Evolutionary conservation across 208 protist species (phyloP).

Genomic region (Trypanosoma lewisi): DNA sequence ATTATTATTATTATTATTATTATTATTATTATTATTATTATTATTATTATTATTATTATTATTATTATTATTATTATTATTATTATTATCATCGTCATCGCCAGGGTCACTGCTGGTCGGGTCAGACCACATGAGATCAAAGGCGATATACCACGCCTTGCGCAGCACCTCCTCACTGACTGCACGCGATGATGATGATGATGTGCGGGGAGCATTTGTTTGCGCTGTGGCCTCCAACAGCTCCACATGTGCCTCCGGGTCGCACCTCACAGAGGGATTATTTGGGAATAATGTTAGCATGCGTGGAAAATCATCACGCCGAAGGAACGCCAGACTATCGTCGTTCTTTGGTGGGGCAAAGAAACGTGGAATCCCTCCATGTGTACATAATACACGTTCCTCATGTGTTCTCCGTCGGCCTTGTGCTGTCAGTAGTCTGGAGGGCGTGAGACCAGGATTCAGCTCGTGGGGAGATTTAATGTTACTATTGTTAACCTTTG

Average conservation of each 20-base stretch:
- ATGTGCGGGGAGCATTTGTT: conserved; percentile 4
- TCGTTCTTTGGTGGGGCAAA: conserved; percentile 45
- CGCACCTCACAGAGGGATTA: conserved; percentile 41
- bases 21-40: too few relatives aligned
- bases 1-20: conserved; percentile 25
- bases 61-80: background rate
- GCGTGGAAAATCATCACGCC: conserved; percentile 48
- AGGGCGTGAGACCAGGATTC: conserved; percentile 22
- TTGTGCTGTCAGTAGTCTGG: conserved; percentile 21
- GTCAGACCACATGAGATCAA: conserved; percentile 84
- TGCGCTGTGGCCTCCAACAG: conserved; percentile 31
- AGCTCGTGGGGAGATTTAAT: too few relatives aligned
- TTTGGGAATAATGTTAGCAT: conserved; percentile 69
- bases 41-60: background rate
- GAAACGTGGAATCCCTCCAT: conserved; percentile 79
- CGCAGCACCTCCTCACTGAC: conserved; percentile 34
- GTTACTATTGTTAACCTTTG: too few relatives aligned
- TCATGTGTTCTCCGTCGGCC: conserved; percentile 40
- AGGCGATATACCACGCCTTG: conserved; percentile 56
- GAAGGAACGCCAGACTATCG: conserved; percentile 43
- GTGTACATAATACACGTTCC: conserved; percentile 70
- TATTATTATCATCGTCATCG: conserved; percentile 21
- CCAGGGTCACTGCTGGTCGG: conserved; percentile 45
- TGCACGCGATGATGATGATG: background rate
- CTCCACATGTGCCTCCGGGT: conserved; percentile 36